Evolutionary conservation across 768 basidiomycete species (phyloP).

Genomic region (Amanita inopinata): DNA sequence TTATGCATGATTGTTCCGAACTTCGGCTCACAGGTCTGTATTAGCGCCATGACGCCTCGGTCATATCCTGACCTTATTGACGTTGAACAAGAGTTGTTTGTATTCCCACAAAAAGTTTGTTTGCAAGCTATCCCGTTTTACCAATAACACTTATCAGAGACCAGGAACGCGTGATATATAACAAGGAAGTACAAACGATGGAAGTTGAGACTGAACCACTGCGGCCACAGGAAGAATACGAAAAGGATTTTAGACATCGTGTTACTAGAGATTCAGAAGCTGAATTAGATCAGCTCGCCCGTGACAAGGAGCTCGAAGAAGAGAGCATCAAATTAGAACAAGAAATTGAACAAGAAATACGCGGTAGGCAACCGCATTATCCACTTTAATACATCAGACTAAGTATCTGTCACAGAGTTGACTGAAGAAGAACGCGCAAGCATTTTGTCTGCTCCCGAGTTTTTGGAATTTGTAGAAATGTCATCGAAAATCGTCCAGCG

Average conservation of each 20-base stretch:
- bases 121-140: background rate
- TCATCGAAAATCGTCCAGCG: constrained; percentile 93
- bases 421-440: constrained; percentile 77
- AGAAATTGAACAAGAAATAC: constrained; percentile 80
- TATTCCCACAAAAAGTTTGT: constrained; percentile 75
- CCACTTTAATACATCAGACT: constrained; percentile 1
- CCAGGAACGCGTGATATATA: constrained; percentile 73
- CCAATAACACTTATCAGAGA: constrained; percentile 5
- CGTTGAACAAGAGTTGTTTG: constrained; percentile 83
- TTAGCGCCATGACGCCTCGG: constrained; percentile 54
- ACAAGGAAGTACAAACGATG: constrained; percentile 78
- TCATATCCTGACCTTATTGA: constrained; percentile 76
- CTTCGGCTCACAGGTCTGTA: constrained; percentile 1
- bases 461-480: constrained; percentile 88
- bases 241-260: constrained; percentile 40
- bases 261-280: constrained; percentile 29
- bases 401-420: constrained; percentile 43
- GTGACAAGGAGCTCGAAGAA: constrained; percentile 74
- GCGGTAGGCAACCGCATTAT: constrained; percentile 36
- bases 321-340: constrained; percentile 77
- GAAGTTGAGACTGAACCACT: constrained; percentile 63
- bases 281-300: constrained; percentile 44
- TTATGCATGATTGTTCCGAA: constrained; percentile 6
- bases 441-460: constrained; percentile 83
- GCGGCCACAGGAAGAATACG: constrained; percentile 55